Base-by-base conservation (phyloP, 2,329 filamentous ascomycete genomes). In the Trichoderma sp. region DNA sequence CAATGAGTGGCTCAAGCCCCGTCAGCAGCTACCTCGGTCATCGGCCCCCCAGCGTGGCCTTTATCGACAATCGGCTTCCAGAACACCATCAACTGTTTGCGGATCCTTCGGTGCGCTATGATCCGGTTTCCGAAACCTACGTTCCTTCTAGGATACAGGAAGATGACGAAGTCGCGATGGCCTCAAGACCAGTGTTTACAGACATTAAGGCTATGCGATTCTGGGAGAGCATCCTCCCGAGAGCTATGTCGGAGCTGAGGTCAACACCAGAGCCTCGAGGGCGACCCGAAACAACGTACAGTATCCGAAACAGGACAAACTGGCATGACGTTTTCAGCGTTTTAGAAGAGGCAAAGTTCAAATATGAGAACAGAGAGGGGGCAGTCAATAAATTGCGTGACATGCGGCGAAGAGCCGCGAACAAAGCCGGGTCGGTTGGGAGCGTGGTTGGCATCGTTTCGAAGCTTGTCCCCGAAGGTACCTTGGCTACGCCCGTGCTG, bases 21-120 rank as follows among this genome's bases (percentile, higher is more conserved):
- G 19, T 15, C 24, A 30, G 50, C 9, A 17, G 10, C 15, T 15
- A 39, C 44, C 15, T 30, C 21, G 19, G 34, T 44, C 47, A 43
- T 62, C 59, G 50, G 9, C 59, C 59, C 30, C 30, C 59, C 10
- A 43, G 34, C 1, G 59, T 62, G 26, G 48, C n/a, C 12, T 62
- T 44, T 5, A 54, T 62, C 5, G 59, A 62, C 21, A 62, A 52
- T 52, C 59, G 24, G 10, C 47, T 62, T 19, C 47, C 34, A 52
- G 21, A 43, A 3, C 34, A 52, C 9, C 59, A 62, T 2, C 55
- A 28, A n/a, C 2, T 47, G 10, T 58, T 58, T 21, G 55, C 24
- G 3, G 43, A 47, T 5, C n/a, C 43, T 30, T 34, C 43, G 4
- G 17, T 47, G 3, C 55, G 34, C 15, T 58, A 58, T 30, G 55